Base-by-base conservation (phyloP, 768 basidiomycete genomes). In the Mycena galericulata region DNA sequence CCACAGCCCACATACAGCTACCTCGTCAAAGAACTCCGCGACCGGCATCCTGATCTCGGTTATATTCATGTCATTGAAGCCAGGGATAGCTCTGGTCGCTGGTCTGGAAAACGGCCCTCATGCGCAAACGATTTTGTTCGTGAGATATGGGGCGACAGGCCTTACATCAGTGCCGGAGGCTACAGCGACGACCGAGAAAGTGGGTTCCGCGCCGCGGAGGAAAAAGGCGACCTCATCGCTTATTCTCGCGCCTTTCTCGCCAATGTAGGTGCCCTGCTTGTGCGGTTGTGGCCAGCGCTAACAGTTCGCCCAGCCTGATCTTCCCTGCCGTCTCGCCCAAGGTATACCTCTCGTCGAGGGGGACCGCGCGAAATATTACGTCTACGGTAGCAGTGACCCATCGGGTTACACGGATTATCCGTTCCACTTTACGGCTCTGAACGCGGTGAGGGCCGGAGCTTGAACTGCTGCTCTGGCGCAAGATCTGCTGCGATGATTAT, bases 151-250 rank as follows among this genome's bases (percentile, higher is more conserved):
- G 76, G 78, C 9, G 79, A 81, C 0, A 74, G 79, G 12, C 74
- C 75, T 0, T 77, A 83, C 55, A 82, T 89, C 58, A 78, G 77
- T 15, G 82, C 84, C 4, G 86, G 86, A 26, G 85, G 83, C 2
- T 83, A 86, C 69, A 80, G 79, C 1, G 50, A 43, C 11, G n/a
- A 55, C 9, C 77, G 82, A 4, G 79, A 85, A 45, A 73, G 71
- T 0, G 87, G 85, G 0, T 58, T 85, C 3, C 69, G 74, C 26
- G 70, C 69, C 0, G 85, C 82, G 1, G 81, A 85, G 46, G 71
- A 75, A 41, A 64, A 38, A 32, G 62, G 62, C 2, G 54, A 56
- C n/a, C 34, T 64, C 32, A 56, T 20, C 62, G 83, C 24, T 47
- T 64, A 55, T 46, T 34, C 53, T 14, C 43, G 26, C 17, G 62